Conservation (phyloP, 106 monocot species). For the Platanthera guangdongensis region DNA sequence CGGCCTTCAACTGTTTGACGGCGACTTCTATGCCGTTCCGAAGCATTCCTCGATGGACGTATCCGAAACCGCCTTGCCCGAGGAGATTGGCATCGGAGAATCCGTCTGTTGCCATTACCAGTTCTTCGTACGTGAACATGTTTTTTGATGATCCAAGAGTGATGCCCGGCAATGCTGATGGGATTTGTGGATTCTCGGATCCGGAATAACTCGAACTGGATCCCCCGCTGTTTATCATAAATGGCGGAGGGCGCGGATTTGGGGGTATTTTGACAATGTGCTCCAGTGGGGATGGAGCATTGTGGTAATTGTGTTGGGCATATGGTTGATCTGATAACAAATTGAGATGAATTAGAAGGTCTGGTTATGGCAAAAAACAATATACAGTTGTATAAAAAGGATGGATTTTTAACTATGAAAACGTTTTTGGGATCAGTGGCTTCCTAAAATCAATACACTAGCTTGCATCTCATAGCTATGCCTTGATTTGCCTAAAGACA, state of each 20-base stretch:
- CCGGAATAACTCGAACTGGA: conserved; percentile 41
- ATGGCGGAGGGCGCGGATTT: conserved; percentile 26
- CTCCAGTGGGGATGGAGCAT: conserved; percentile 21
- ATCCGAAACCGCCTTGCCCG: conserved; percentile 64
- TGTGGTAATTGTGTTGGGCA: conserved; percentile 29
- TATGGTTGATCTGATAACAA: conserved; percentile 14
- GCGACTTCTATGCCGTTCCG: conserved; percentile 64
- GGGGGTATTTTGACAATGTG: conserved; percentile 38
- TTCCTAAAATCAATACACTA: background rate
- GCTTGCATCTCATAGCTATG: background rate
- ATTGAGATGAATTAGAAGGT: background rate
- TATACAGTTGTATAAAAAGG: background rate
- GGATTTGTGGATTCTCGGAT: conserved; percentile 8
- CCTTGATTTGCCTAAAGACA: background rate
- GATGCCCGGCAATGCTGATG: conserved; percentile 18
- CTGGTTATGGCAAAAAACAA: background rate
- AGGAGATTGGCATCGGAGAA: conserved; percentile 53
- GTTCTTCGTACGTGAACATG: conserved; percentile 49
- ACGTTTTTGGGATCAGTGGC: background rate
- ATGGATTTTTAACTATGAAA: background rate
- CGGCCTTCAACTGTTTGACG: conserved; percentile 55
- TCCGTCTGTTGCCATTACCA: conserved; percentile 41
- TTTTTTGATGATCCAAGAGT: conserved; percentile 31
- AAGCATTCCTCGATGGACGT: conserved; percentile 56
- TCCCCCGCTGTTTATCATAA: conserved; percentile 26